Evolutionary conservation across 768 basidiomycete species (phyloP).

Genomic region (Phlegmacium glaucopus): DNA sequence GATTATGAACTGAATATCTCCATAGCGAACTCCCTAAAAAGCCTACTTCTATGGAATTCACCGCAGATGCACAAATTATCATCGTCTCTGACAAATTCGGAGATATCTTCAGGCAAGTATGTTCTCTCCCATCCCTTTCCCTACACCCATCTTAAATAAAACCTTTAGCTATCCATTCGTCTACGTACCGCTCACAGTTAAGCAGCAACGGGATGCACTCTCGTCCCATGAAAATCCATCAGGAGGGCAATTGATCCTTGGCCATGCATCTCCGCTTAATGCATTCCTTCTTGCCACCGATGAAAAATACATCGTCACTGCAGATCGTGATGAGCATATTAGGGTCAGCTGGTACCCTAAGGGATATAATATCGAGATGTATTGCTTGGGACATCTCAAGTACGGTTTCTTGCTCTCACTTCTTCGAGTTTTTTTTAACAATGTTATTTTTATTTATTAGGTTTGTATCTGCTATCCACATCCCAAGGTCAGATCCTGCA

Average conservation of each 20-base stretch:
- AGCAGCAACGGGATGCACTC: constrained; percentile 32
- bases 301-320: constrained; percentile 76
- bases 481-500: constrained; percentile 44
- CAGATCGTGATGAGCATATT: constrained; percentile 95
- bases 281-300: constrained; percentile 64
- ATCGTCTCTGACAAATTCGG: constrained; percentile 93
- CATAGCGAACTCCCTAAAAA: constrained; percentile 80
- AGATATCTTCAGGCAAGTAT: constrained; percentile 78
- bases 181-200: constrained; percentile 25
- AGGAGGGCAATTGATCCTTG: constrained; percentile 68
- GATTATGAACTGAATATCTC: not conserved
- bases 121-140: not conserved
- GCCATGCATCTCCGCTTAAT: constrained; percentile 87
- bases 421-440: not conserved
- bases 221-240: constrained; percentile 70
- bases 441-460: constrained; percentile 33
- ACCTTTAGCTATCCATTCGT: constrained; percentile 60
- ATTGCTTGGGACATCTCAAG: constrained; percentile 83
- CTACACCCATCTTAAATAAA: constrained; percentile 1
- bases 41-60: constrained; percentile 67
- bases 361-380: constrained; percentile 82
- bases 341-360: constrained; percentile 87
- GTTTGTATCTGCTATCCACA: constrained; percentile 80
- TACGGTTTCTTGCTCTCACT: constrained; percentile 31
- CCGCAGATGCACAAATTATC: constrained; percentile 58